phyloP scores from a whole-genome alignment of 2,329 filamentous ascomycete species.

The Monosporascus sp. region DNA sequence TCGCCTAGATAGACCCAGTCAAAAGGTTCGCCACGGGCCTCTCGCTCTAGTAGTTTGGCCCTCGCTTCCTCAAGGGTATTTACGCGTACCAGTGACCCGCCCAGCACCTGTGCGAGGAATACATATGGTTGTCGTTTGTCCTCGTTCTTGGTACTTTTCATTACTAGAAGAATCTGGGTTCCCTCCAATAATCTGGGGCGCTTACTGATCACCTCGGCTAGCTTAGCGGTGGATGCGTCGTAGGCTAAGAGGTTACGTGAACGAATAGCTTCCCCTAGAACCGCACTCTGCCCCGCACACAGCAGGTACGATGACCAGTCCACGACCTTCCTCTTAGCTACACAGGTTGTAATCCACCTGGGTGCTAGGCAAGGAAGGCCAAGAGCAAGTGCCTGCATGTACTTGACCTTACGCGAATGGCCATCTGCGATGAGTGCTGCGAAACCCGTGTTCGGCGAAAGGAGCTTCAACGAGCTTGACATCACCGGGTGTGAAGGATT shows the following conservation, averaged over 20 bases:
- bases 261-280: conserved; percentile 70
- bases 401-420: conserved; percentile 83
- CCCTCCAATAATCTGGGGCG: conserved; percentile 61
- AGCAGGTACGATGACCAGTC: conserved; percentile 80
- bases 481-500: conserved; percentile 16
- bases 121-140: conserved; percentile 67
- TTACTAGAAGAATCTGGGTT: conserved; percentile 68
- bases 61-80: conserved; percentile 62
- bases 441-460: conserved; percentile 61
- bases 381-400: conserved; percentile 88
- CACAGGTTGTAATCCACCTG: conserved; percentile 74
- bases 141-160: conserved; percentile 56
- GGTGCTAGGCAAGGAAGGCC: conserved; percentile 80
- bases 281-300: conserved; percentile 74
- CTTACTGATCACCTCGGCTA: conserved; percentile 52
- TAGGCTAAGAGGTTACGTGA: conserved; percentile 66
- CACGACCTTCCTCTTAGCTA: conserved; percentile 55
- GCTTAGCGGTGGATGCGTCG: conserved; percentile 48
- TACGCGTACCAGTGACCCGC: conserved; percentile 65
- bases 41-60: conserved; percentile 47
- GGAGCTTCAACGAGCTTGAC: conserved; percentile 43
- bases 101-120: conserved; percentile 75
- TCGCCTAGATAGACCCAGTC: conserved; percentile 79
- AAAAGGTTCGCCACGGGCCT: conserved; percentile 47
- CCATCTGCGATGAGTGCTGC: conserved; percentile 80